phyloP scores from a whole-genome alignment of 75 land plant species.

The Pseudotsuga menziesii region DNA sequence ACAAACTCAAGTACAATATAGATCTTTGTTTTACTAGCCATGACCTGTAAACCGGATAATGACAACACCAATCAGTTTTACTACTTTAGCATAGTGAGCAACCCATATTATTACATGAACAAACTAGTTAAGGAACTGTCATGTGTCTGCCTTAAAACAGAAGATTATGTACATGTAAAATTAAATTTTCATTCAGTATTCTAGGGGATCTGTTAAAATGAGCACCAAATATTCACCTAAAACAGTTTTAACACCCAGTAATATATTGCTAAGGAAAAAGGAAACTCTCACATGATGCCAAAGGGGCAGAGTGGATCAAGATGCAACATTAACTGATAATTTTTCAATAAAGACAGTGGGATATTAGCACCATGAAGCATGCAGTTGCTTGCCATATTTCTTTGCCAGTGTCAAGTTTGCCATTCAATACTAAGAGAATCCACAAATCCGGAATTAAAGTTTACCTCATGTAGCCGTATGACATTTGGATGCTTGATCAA shows the following conservation, averaged over 20 bases:
- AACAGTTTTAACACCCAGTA: neutral
- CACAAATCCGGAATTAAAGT: constrained; percentile 5
- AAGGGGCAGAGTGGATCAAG: neutral
- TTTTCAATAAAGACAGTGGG: neutral
- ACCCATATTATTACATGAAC: neutral
- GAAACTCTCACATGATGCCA: neutral
- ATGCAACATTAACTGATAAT: neutral
- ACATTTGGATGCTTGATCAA: constrained; percentile 25
- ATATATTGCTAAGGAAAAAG: neutral
- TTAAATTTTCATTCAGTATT: neutral
- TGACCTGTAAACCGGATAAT: constrained; percentile 40
- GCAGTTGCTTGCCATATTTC: neutral
- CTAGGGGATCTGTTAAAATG: neutral
- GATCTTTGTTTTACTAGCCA: constrained; percentile 91
- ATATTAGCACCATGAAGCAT: neutral
- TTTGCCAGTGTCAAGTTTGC: neutral
- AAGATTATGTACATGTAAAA: neutral
- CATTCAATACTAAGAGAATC: neutral
- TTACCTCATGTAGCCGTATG: constrained; percentile 21
- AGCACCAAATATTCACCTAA: neutral
- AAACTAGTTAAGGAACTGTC: neutral
- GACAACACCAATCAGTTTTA: neutral
- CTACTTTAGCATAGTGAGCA: neutral
- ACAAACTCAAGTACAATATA: constrained; percentile 86
- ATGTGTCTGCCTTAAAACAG: neutral